Evolutionary conservation across 2,329 filamentous ascomycete species (phyloP), one percentile per base, ranked within the genome.

Genomic region (Parastagonospora nodorum): DNA sequence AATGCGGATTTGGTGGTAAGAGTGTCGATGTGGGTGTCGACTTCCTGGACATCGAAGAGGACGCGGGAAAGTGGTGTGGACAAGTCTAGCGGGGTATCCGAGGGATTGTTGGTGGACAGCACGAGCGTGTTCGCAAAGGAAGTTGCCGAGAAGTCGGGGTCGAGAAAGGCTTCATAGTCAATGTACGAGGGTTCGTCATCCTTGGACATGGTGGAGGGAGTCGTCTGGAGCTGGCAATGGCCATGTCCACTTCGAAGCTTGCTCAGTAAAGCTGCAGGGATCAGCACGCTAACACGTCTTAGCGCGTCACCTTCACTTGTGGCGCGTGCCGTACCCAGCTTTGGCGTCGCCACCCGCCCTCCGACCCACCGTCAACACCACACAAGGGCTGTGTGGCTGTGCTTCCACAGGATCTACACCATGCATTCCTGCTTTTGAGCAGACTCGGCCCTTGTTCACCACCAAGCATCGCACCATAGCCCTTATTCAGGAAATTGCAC

Each of bases 11-110:
- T 87, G 2, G 92, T 94, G 5, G 93, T 95, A 35, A 97, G 82
- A 3, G 85, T 84, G 73, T 99, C 91, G 57, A 99, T 96, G 71
- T 96, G 92, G 0, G 92, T 96, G 75, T 97, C 93, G 60, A 99
- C 88, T 75, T 97, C 94, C 71, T 97, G 94, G 2, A 94, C 88
- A 75, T 99, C 94, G 75, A 99, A 99, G 6, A 97, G 85, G 5
- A 97, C 92, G 47, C 91, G 86, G 5, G 92, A 96, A 41, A 99
- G 83, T 2, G 94, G 93, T 12, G 94, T 97, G 5, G 92, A 93
- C 50, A 99, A 88, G 74, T 99, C 94, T 64, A 97, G 84, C 6
- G 91, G 89, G 1, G 88, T 88, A 75, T 97, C 94, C 61, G 88
- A 90, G 51, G 91, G 82, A 76, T 97, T 96, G 79, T 97, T 97